Conservation (phyloP, 805 yeast species). For the Candida namnaoensis region DNA sequence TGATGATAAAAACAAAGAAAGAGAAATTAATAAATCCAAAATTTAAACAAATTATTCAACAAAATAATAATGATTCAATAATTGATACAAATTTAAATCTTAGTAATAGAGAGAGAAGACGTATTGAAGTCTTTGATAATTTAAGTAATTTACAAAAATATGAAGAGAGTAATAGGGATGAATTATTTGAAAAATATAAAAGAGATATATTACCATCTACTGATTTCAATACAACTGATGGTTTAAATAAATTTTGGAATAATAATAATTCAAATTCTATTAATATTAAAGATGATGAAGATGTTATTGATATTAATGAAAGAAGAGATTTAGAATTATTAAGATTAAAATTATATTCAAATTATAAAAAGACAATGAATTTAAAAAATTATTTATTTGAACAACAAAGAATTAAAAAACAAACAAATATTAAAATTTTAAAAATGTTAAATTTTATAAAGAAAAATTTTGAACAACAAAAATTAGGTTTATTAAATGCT, state of each 20-base stretch:
- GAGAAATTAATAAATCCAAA: too few relatives aligned
- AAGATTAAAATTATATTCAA: slow-evolving; percentile 15
- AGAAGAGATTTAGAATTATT: slow-evolving; percentile 22
- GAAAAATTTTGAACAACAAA: slow-evolving; percentile 22
- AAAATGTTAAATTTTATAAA: slow-evolving; percentile 22
- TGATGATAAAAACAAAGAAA: too few relatives aligned
- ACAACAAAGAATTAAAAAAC: slow-evolving; percentile 17
- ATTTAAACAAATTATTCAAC: too few relatives aligned
- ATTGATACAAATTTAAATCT: too few relatives aligned
- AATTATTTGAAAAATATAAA: slow-evolving; percentile 1
- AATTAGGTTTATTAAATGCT: slow-evolving; percentile 13
- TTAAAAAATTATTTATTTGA: slow-evolving; percentile 16
- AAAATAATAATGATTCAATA: too few relatives aligned
- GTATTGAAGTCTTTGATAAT: slow-evolving; percentile 16
- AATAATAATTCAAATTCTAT: too few relatives aligned
- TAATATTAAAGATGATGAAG: too few relatives aligned
- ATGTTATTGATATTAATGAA: slow-evolving; percentile 20
- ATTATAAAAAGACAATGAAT: slow-evolving; percentile 17
- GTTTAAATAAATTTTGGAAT: too few relatives aligned
- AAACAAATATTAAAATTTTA: slow-evolving; percentile 16
- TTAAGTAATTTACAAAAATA: slow-evolving; percentile 9
- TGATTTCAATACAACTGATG: too few relatives aligned
- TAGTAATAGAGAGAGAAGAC: slow-evolving; percentile 15
- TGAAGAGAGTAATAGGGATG: slow-evolving; percentile 8
- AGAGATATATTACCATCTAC: too few relatives aligned